phyloP scores from a whole-genome alignment of 2,329 filamentous ascomycete genomes.

The Aureobasidium sp. region DNA sequence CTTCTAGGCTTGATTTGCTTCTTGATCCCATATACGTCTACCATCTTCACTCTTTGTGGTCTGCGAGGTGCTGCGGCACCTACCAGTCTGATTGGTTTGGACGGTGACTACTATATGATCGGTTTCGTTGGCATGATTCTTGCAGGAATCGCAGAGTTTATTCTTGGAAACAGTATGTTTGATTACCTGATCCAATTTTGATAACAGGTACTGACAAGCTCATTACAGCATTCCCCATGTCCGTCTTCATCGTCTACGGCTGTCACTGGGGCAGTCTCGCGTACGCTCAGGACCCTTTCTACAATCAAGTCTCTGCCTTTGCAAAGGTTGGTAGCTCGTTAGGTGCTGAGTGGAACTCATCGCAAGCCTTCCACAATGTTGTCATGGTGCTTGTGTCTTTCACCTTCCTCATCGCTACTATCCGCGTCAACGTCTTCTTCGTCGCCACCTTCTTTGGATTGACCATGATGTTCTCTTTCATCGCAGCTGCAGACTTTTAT shows the following conservation, averaged over 20 bases:
- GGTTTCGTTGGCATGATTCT: constrained; percentile 20
- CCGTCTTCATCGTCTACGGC: constrained; percentile 23
- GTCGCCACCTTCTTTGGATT: constrained; percentile 20
- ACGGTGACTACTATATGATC: constrained; percentile 22
- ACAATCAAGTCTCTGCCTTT: constrained; percentile 15
- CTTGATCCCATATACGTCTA: constrained; percentile 21
- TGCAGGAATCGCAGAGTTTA: constrained; percentile 21
- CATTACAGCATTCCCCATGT: constrained; percentile 19
- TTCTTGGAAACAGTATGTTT: constrained; percentile 20
- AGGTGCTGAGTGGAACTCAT: constrained; percentile 18
- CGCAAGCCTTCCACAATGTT: constrained; percentile 21
- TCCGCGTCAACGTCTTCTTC: constrained; percentile 21
- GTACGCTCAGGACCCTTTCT: constrained; percentile 20
- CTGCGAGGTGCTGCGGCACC: constrained; percentile 17
- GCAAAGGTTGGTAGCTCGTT: constrained; percentile 9
- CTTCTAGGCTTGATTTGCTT: constrained; percentile 22
- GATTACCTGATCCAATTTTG: no score
- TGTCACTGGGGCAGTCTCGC: constrained; percentile 20
- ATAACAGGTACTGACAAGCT: neutral
- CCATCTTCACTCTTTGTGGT: constrained; percentile 19
- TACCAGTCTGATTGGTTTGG: constrained; percentile 17
- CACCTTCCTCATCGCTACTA: constrained; percentile 18
- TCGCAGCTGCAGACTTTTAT: constrained; percentile 21
- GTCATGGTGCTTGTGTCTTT: constrained; percentile 22
- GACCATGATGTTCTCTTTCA: constrained; percentile 20